Conservation (phyloP, 2,329 filamentous ascomycete genomes). For the Colletotrichum sojae region DNA sequence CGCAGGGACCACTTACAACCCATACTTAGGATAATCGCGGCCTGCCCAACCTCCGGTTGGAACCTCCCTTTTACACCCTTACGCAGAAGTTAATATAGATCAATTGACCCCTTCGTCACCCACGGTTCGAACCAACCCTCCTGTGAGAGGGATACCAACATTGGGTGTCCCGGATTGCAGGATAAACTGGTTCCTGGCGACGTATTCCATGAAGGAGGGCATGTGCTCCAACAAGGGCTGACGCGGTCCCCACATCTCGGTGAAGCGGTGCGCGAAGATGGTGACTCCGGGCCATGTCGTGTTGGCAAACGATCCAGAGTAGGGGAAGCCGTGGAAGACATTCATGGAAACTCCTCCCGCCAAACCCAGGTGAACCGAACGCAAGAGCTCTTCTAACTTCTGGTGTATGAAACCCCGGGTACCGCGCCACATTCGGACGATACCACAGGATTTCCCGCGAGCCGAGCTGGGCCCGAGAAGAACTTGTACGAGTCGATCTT, state of each 20-base stretch:
- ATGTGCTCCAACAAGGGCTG: too few species aligned
- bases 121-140: too few species aligned
- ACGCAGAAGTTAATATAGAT: too few species aligned
- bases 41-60: too few species aligned
- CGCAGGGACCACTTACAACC: too few species aligned
- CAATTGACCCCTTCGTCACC: too few species aligned
- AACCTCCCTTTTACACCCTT: too few species aligned
- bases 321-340: slow-evolving; percentile 44
- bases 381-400: slow-evolving; percentile 13
- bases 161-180: too few species aligned
- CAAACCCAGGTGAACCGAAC: slow-evolving; percentile 41
- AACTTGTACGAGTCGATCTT: slow-evolving; percentile 43
- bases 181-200: too few species aligned
- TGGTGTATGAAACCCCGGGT: background rate
- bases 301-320: slow-evolving; percentile 41
- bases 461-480: slow-evolving; percentile 45
- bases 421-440: slow-evolving; percentile 45
- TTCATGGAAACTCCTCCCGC: slow-evolving; percentile 44
- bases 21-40: too few species aligned
- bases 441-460: slow-evolving; percentile 42
- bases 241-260: slow-evolving; percentile 43
- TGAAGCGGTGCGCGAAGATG: slow-evolving; percentile 43
- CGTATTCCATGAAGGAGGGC: too few species aligned
- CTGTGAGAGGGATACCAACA: too few species aligned
- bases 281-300: slow-evolving; percentile 45